Conservation (phyloP, 2,329 filamentous ascomycete species). For the Lojkania enalia region DNA sequence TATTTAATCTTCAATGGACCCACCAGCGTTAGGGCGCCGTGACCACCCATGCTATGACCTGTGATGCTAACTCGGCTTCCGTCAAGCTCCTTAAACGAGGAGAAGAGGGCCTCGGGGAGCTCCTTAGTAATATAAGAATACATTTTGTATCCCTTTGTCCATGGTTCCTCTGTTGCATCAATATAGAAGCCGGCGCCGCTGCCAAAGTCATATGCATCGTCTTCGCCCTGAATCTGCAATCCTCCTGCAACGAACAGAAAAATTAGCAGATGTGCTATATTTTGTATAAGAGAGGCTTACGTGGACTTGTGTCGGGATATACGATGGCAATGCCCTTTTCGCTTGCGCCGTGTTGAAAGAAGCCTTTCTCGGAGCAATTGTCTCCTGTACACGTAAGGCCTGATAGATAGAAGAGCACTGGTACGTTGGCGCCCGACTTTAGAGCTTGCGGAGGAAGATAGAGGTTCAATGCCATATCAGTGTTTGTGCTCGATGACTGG, state of each 20-base stretch:
- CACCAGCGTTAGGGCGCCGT: constrained; percentile 85
- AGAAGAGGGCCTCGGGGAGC: constrained; percentile 77
- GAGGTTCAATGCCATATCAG: constrained; percentile 90
- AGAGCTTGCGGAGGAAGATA: constrained; percentile 79
- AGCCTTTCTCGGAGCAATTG: constrained; percentile 75
- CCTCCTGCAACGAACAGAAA: constrained; percentile 58
- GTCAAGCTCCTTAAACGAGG: constrained; percentile 73
- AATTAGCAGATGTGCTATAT: constrained; percentile 18
- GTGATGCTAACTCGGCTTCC: constrained; percentile 74
- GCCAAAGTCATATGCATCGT: constrained; percentile 90
- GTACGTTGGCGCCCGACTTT: constrained; percentile 63
- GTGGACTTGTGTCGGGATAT: constrained; percentile 92
- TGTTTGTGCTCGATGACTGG: constrained; percentile 74
- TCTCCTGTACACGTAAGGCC: constrained; percentile 94
- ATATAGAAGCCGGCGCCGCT: constrained; percentile 93
- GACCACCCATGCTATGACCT: constrained; percentile 96
- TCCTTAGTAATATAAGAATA: constrained; percentile 89
- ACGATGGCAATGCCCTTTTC: constrained; percentile 86
- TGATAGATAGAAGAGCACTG: constrained; percentile 89
- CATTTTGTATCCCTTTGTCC: constrained; percentile 83
- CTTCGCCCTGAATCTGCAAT: constrained; percentile 77
- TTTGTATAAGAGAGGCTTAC: constrained; percentile 52
- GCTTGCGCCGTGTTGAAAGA: constrained; percentile 83
- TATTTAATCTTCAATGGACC: constrained; percentile 4
- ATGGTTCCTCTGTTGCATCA: constrained; percentile 78